Percentiles rank a stretch among this genome's conserved stretches.
phyloP scores from a whole-genome alignment of 176 grass and related monocot genomes.

The Thinopyrum elongatum region DNA sequence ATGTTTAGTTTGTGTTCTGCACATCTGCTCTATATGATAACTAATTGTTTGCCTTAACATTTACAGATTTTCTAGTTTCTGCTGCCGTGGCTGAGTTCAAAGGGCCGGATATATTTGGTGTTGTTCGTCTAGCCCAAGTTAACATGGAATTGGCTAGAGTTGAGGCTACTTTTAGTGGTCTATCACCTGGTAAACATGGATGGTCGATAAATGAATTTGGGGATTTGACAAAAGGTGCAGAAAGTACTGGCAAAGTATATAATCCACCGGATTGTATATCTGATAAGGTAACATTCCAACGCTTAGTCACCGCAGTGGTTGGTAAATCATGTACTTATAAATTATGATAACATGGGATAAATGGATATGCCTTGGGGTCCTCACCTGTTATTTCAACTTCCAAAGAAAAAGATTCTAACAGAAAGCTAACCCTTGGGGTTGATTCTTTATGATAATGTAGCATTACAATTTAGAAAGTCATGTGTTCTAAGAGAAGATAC shows the following conservation, averaged over 20 bases:
- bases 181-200: slow-evolving; percentile 87
- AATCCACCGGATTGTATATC: slow-evolving; percentile 49
- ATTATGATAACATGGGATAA: neutral
- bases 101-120: slow-evolving; percentile 78
- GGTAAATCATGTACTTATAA: neutral
- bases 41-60: slow-evolving; percentile 12
- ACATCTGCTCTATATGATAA: neutral
- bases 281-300: slow-evolving; percentile 51
- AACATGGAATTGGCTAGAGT: slow-evolving; percentile 88
- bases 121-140: slow-evolving; percentile 90
- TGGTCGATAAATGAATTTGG: slow-evolving; percentile 98
- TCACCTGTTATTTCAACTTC: neutral
- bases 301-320: neutral
- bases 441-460: neutral
- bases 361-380: neutral
- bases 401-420: neutral
- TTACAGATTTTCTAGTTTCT: slow-evolving; percentile 79
- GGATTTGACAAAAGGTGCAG: slow-evolving; percentile 83
- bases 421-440: neutral
- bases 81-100: slow-evolving; percentile 96
- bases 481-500: neutral
- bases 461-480: neutral
- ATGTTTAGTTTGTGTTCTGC: slow-evolving; percentile 11
- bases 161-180: slow-evolving; percentile 90
- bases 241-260: slow-evolving; percentile 83